Evolutionary conservation across 345 rosid genomes (phyloP), one percentile per base, ranked within the genome.

Genomic region (Trapa incisa): DNA sequence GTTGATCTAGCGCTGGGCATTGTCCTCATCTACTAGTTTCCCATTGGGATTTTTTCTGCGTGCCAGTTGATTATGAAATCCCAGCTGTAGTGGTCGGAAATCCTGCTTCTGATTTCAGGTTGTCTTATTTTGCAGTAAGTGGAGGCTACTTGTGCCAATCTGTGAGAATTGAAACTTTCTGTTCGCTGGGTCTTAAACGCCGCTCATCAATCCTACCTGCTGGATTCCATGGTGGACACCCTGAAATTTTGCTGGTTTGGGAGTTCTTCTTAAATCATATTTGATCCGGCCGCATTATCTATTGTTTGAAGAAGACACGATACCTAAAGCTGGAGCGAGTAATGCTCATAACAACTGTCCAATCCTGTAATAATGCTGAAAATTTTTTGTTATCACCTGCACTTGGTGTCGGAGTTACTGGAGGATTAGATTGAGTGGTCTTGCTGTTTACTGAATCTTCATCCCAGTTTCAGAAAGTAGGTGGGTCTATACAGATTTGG

Each of bases 401-500:
- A 3, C 7, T 8, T 4, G 43, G 4, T 41, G 29, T 80, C 66
- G 64, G 62, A 64, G 65, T 64, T 75, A 69, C 71, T 75, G 76
- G 72, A 70, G 76, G 13, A 56, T 76, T 61, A 64, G 56, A 72
- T 72, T 70, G 47, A 78, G 66, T 66, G 56, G 43, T 37, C 70
- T 57, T 72, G 72, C 65, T 69, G 57, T 67, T 48, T 75, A 22
- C 29, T 22, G 29, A 74, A 78, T 74, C 73, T 60, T 66, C 64
- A 47, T 62, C 72, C 75, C 69, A 37, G 39, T 37, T 73, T 56
- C 41, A 62, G 61, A 63, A 68, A 72, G 29, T 22, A 22, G 29
- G 29, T 66, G 29, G 64, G 60, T 61, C 71, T 64, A 73, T 48
- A 22, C 61, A 66, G 53, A 62, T 38, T 77, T 77, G 86, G 92